Evolutionary conservation across 371 early-diverging fungal genomes (phyloP).

Genomic region (Cokeromyces recurvatus): DNA sequence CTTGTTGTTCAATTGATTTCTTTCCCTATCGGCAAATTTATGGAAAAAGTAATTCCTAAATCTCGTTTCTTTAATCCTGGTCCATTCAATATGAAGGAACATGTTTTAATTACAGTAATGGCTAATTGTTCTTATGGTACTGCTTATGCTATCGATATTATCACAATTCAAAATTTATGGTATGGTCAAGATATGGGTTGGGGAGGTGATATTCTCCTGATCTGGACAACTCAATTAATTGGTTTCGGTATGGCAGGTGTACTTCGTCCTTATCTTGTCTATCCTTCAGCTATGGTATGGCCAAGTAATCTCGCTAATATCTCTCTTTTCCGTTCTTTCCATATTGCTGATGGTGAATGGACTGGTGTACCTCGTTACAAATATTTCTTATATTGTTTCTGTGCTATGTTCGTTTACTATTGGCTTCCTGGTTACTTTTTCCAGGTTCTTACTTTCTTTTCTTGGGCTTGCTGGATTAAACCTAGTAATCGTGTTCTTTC

Average conservation of each 20-base stretch:
- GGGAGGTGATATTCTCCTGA: conserved; percentile 53
- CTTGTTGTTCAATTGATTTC: conserved; percentile 59
- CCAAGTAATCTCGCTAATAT: conserved; percentile 68
- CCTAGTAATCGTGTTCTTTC: conserved; percentile 50
- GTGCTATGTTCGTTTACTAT: conserved; percentile 64
- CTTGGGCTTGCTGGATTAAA: conserved; percentile 71
- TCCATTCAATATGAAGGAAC: conserved; percentile 86
- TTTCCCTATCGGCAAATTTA: conserved; percentile 59
- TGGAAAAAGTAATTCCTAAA: conserved; percentile 56
- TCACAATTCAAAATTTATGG: conserved; percentile 60
- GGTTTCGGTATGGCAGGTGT: conserved; percentile 87
- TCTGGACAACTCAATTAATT: conserved; percentile 70
- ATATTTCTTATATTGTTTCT: conserved; percentile 60
- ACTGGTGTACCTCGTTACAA: conserved; percentile 49
- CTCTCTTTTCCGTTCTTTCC: conserved; percentile 72
- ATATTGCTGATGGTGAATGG: conserved; percentile 46
- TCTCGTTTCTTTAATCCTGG: conserved; percentile 71
- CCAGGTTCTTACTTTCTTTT: conserved; percentile 64
- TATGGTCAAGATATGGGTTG: conserved; percentile 61
- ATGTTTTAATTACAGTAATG: conserved; percentile 70
- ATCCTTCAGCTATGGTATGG: conserved; percentile 87
- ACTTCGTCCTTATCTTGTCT: conserved; percentile 70
- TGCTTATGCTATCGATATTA: conserved; percentile 73
- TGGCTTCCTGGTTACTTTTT: conserved; percentile 79
- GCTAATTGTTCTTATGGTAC: conserved; percentile 52